These are phyloP conservation scores for Talaromyces pinophilus DNA, from an alignment of 2,329 filamentous ascomycete genomes.

Conservation along the genomic window DNA sequence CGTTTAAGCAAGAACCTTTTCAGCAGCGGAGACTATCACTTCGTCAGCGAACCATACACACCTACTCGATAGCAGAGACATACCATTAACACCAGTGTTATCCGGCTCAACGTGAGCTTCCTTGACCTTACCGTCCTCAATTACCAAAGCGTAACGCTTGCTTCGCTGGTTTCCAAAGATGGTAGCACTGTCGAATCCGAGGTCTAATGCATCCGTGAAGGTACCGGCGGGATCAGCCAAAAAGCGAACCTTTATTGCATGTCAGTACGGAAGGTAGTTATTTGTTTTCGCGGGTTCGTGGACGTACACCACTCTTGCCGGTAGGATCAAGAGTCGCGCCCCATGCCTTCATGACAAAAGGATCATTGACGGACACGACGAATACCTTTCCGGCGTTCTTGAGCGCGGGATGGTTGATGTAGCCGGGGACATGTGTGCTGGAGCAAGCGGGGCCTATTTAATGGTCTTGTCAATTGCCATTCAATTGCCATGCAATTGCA, in stretches of 20 bases:
- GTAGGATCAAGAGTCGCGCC: constrained; percentile 72
- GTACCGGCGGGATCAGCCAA: constrained; percentile 75
- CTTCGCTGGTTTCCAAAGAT: constrained; percentile 81
- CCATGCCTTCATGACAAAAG: constrained; percentile 96
- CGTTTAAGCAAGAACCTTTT: constrained; percentile 50
- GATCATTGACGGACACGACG: constrained; percentile 89
- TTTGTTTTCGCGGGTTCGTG: not conserved
- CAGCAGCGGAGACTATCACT: constrained; percentile 50
- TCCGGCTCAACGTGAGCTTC: constrained; percentile 82
- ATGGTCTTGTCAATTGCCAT: not conserved
- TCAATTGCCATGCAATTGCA: not conserved
- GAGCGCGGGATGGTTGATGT: constrained; percentile 75
- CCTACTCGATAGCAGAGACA: not conserved
- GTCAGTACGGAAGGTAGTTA: not conserved
- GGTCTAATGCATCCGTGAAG: constrained; percentile 81
- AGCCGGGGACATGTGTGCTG: constrained; percentile 77
- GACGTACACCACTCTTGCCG: constrained; percentile 71
- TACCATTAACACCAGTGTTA: constrained; percentile 78
- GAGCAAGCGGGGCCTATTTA: constrained; percentile 61
- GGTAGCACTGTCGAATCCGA: constrained; percentile 74
- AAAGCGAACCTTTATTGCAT: constrained; percentile 72
- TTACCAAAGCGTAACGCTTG: constrained; percentile 83
- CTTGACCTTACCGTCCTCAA: constrained; percentile 83
- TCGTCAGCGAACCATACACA: constrained; percentile 17
- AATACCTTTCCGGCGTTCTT: constrained; percentile 82